phyloP scores from a whole-genome alignment of 108 stramenopile species.

The Discostella stelligeroides region DNA sequence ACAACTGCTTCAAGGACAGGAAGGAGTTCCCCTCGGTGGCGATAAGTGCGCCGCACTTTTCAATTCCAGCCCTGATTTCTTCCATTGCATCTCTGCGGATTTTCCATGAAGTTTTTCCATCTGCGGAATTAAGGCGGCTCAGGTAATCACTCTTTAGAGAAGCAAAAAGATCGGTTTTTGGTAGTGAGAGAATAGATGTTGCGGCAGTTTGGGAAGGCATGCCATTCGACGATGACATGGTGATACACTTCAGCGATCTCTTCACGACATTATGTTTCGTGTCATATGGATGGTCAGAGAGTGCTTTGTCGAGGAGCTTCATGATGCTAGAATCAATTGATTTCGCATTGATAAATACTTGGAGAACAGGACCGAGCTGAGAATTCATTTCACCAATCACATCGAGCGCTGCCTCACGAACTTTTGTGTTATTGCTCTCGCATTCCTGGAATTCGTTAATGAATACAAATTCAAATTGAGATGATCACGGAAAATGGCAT shows the following conservation, averaged over 20 bases:
- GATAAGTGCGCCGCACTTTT: conserved; percentile 60
- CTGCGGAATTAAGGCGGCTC: conserved; percentile 58
- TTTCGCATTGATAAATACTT: conserved; percentile 57
- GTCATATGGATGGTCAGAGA: conserved; percentile 55
- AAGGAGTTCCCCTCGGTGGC: conserved; percentile 42
- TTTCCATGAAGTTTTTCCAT: conserved; percentile 89
- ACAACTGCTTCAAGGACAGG: conserved; percentile 54
- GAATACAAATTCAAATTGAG: neutral
- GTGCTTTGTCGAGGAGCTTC: conserved; percentile 53
- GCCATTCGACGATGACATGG: conserved; percentile 20
- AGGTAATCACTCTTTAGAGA: conserved; percentile 60
- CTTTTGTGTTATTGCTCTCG: conserved; percentile 69
- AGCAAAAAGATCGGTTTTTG: conserved; percentile 57
- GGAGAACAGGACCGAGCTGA: conserved; percentile 76
- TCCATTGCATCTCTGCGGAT: conserved; percentile 82
- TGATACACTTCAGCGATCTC: conserved; percentile 50
- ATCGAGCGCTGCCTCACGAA: conserved; percentile 63
- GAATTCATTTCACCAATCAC: conserved; percentile 64
- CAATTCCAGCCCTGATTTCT: conserved; percentile 60
- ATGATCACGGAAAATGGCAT: neutral
- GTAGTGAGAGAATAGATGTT: conserved; percentile 41
- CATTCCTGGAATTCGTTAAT: conserved; percentile 42
- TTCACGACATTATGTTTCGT: conserved; percentile 24
- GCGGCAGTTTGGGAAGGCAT: conserved; percentile 2
- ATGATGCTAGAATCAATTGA: conserved; percentile 35